phyloP scores from a whole-genome alignment of 192 early-diverging fungal genomes.

The Coemansia asiatica region DNA sequence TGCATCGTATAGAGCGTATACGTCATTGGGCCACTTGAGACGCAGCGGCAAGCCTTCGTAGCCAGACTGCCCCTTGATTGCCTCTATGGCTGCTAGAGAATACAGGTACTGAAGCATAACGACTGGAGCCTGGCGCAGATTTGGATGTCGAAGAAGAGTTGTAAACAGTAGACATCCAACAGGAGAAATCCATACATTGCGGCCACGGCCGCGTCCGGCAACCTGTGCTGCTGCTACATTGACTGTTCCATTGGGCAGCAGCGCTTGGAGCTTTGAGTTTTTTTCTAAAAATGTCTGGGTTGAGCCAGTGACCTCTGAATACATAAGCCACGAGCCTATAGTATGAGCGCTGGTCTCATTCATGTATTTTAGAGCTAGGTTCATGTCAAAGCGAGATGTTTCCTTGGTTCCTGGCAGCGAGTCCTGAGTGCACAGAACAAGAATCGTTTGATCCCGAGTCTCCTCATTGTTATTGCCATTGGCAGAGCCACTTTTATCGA shows the following conservation, averaged over 20 bases:
- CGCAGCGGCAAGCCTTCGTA: constrained; percentile 80
- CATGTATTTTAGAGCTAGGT: constrained; percentile 56
- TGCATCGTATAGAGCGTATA: constrained; percentile 68
- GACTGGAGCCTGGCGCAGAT: constrained; percentile 60
- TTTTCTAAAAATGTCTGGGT: constrained; percentile 95
- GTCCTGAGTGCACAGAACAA: constrained; percentile 50
- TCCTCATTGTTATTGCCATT: constrained; percentile 22
- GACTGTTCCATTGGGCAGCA: constrained; percentile 76
- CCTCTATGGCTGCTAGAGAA: constrained; percentile 80
- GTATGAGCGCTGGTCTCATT: constrained; percentile 45
- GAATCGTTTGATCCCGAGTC: constrained; percentile 37
- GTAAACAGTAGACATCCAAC: constrained; percentile 88
- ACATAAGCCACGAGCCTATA: constrained; percentile 77
- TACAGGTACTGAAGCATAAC: constrained; percentile 96
- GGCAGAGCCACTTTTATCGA: neutral
- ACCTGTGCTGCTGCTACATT: constrained; percentile 79
- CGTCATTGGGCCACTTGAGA: constrained; percentile 98
- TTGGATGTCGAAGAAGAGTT: constrained; percentile 71
- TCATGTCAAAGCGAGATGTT: constrained; percentile 65
- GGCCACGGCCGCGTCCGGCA: constrained; percentile 86
- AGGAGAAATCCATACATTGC: constrained; percentile 95
- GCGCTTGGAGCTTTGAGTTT: constrained; percentile 68
- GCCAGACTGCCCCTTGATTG: constrained; percentile 64
- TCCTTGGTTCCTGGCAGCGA: constrained; percentile 41
- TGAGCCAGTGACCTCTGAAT: constrained; percentile 73